Base-by-base conservation (phyloP, 257 asterid genomes). In the Eucommia ulmoides region DNA sequence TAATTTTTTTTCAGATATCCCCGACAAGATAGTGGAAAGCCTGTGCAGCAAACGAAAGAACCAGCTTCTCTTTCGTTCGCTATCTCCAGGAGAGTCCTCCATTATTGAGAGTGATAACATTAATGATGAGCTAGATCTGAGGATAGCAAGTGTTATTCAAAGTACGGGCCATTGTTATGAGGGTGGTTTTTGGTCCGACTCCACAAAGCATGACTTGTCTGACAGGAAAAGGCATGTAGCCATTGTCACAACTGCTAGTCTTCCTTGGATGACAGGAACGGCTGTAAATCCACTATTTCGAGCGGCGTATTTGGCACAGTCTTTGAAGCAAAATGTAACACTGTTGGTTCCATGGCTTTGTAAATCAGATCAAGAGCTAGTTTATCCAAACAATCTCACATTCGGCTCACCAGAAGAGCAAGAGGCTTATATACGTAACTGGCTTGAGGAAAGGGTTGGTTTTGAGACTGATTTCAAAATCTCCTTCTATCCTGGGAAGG, bases 251-350 rank as follows among this genome's bases (percentile, higher is more conserved):
- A 91, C 99, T 10, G 99, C 99, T 59, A 86, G 99, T 72, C 99
- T 91, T 66, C 99, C 99, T 58, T 91, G 99, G 99, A 86, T 91
- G 97, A 91, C 99, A 0, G 99, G 97, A 62, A 91, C 99, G 44
- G 94, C 99, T 63, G 92, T 91, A 48, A 91, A 91, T 64, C 99
- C 99, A 22, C 78, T 91, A 60, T 91, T 86, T 64, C 89, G 99
- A 45, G 99, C 99, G 6, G 99, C 99, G 15, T 91, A 79, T 74
- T 66, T 91, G 62, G 94, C 99, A 35, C 77, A 87, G 59, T 70
- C 88, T 50, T 81, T 76, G 24, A 56, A 86, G 61, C 99, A 86
- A 73, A 74, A 86, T 59, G 99, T 91, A 59, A 86, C 95, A 0
- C 81, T 91, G 22, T 72, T 91, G 80, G 93, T 91, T 75, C 99